Evolutionary conservation across 2,329 filamentous ascomycete genomes (phyloP).

Genomic region (Hypoxylon sp.): DNA sequence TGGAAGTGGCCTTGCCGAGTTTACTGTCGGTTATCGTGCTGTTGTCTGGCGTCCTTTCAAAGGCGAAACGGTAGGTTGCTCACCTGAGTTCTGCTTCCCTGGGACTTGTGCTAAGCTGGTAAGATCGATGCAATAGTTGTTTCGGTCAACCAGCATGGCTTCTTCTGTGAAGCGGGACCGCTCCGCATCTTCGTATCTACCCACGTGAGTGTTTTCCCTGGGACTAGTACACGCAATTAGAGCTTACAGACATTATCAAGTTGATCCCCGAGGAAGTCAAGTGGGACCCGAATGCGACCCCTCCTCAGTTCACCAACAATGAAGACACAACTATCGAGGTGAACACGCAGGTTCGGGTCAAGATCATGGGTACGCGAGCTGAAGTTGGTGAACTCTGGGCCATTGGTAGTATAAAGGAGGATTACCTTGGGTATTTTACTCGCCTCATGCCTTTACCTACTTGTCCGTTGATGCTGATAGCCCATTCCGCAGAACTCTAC

Average conservation of each 20-base stretch:
- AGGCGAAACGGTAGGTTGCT: constrained; percentile 87
- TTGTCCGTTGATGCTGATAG: constrained; percentile 19
- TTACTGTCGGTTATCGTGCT: constrained; percentile 93
- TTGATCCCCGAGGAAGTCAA: constrained; percentile 93
- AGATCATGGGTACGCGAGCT: constrained; percentile 92
- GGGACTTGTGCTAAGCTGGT: constrained; percentile 48
- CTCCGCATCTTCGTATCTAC: constrained; percentile 84
- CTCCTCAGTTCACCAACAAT: constrained; percentile 97
- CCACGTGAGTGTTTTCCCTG: constrained; percentile 69
- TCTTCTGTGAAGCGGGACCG: constrained; percentile 88
- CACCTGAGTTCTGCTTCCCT: constrained; percentile 27
- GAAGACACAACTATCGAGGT: constrained; percentile 94
- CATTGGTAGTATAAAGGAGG: constrained; percentile 95
- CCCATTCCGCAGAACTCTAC: constrained; percentile 46
- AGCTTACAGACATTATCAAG: constrained; percentile 62
- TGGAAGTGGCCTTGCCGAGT: constrained; percentile 91
- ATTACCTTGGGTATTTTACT: constrained; percentile 74
- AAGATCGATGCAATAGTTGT: constrained; percentile 95
- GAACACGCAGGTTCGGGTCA: constrained; percentile 91
- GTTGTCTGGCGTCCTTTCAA: constrained; percentile 99
- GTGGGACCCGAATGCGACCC: constrained; percentile 95
- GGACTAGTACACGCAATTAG: constrained; percentile 15
- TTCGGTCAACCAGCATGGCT: constrained; percentile 91
- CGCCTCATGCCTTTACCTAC: constrained; percentile 12
- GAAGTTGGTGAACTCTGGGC: constrained; percentile 97